Base-by-base conservation (phyloP, 2,329 filamentous ascomycete species). In the Emmonsiellopsis sp. region DNA sequence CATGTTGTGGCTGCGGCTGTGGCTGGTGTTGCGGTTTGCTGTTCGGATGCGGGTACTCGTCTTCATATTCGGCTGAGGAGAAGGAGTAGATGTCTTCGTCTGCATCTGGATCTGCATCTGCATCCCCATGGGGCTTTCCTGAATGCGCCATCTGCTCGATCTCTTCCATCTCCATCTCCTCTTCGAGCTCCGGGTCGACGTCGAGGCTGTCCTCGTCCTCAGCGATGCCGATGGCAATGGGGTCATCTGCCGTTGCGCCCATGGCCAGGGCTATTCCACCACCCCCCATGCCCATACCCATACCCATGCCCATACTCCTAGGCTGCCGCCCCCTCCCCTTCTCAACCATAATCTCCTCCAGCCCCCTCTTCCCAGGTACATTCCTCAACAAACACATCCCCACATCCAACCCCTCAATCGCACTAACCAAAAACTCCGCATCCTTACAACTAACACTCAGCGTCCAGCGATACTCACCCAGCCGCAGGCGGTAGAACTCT, bases 381-480 rank as follows among this genome's bases (percentile, higher is more conserved):
- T 83, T 79, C 64, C 85, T 85, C 27, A 87, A 75, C 55, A 88
- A 67, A 0, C 82, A 82, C 0, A 83, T 85, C 17, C 82, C 85
- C 52, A 85, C 85, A 63, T 89, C 86, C 43, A 90, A 72, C 77
- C 87, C 88, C 2, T 84, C 84, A 74, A 89, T 84, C n/a, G 86
- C 86, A 61, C 88, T 88, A 58, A 68, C 55, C 57, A 73, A 62
- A 59, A 73, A 73, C 50, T 67, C 72, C 9, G 79, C 80, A 47
- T 86, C 83, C 66, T 89, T 88, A 44, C 83, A 85, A 69, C 86
- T 91, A 47, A 97, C 91, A 7, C 86, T 86, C 53, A 97, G 76
- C 8, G 92, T 96, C 92, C 92, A 98, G 49, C 89, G 82, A 66
- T 96, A 97, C 71, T 98, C 92, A 55, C 84, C 85, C 21, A 97